Evolutionary conservation across 208 protist species (phyloP).

Genomic region (Wallacemonas sp.): DNA sequence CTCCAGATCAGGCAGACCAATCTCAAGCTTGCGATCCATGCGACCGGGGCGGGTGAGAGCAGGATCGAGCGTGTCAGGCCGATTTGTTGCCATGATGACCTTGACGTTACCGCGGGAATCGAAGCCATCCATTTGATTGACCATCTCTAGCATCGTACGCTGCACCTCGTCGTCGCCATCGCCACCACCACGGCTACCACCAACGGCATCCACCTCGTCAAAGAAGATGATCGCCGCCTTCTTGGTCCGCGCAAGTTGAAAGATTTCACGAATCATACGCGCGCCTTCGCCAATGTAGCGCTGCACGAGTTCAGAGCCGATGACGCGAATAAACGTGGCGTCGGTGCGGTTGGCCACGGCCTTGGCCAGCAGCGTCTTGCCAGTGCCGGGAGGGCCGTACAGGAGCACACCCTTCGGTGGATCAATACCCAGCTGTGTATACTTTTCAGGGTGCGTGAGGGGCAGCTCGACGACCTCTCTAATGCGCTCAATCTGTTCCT

Average conservation of each 20-base stretch:
- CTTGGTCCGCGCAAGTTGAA: slow-evolving; percentile 99
- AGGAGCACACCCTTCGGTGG: slow-evolving; percentile 99
- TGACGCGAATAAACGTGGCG: slow-evolving; percentile 99
- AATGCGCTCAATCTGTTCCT: slow-evolving; percentile 99
- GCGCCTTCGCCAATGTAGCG: slow-evolving; percentile 99
- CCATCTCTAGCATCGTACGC: slow-evolving; percentile 99
- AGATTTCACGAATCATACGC: slow-evolving; percentile 99
- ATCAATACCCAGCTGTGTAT: slow-evolving; percentile 99
- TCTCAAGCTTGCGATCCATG: slow-evolving; percentile 99
- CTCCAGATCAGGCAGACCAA: slow-evolving; percentile 98
- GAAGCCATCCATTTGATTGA: slow-evolving; percentile 99
- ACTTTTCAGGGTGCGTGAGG: slow-evolving; percentile 99
- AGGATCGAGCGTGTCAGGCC: slow-evolving; percentile 99
- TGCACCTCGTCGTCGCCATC: slow-evolving; percentile 99
- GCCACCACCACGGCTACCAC: slow-evolving; percentile 87
- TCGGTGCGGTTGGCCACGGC: slow-evolving; percentile 99
- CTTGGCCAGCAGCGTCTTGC: slow-evolving; percentile 99
- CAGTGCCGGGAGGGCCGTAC: slow-evolving; percentile 99
- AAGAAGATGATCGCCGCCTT: slow-evolving; percentile 99
- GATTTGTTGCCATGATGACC: slow-evolving; percentile 99
- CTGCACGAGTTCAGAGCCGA: slow-evolving; percentile 99
- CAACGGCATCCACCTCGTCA: slow-evolving; percentile 99
- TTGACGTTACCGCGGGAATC: slow-evolving; percentile 99
- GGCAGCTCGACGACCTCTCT: slow-evolving; percentile 99
- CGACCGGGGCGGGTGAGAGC: slow-evolving; percentile 99